Conservation (phyloP, 2,329 filamentous ascomycete species). For the Pestalotiopsis sp. region DNA sequence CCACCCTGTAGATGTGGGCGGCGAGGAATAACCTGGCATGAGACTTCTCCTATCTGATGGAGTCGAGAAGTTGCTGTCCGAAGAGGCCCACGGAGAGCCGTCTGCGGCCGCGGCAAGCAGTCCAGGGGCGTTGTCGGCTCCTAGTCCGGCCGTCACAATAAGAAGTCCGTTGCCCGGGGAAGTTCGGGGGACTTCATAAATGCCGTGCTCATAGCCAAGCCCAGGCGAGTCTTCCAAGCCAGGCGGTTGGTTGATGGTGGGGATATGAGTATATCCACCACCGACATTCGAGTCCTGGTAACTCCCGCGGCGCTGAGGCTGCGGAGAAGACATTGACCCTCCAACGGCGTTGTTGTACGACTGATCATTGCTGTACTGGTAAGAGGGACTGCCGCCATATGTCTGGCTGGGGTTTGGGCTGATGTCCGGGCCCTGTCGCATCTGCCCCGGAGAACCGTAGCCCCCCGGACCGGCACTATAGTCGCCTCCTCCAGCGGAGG, state of each 20-base stretch:
- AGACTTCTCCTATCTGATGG: conserved; percentile 37
- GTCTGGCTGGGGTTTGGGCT: not conserved
- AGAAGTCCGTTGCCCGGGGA: conserved; percentile 26
- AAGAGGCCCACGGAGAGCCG: conserved; percentile 43
- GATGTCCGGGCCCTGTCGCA: conserved; percentile 1
- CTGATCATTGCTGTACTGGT: conserved; percentile 17
- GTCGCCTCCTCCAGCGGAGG: conserved; percentile 23
- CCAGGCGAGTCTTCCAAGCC: conserved; percentile 25
- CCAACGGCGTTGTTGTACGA: conserved; percentile 19
- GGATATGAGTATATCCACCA: conserved; percentile 24
- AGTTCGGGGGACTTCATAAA: conserved; percentile 30
- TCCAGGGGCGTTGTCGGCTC: conserved; percentile 32
- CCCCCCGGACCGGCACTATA: not conserved
- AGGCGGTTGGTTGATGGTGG: conserved; percentile 26
- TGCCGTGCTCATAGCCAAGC: conserved; percentile 22
- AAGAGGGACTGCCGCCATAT: conserved; percentile 14
- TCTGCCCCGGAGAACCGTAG: not conserved
- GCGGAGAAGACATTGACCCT: conserved; percentile 28
- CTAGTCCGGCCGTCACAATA: conserved; percentile 30
- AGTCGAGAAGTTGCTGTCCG: conserved; percentile 51
- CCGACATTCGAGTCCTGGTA: conserved; percentile 18
- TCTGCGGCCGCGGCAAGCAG: conserved; percentile 34
- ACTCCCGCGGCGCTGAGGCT: conserved; percentile 18
- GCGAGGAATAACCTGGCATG: conserved; percentile 24
- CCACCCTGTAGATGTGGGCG: conserved; percentile 24